Conservation (phyloP, 345 rosid species). For the Lepidium sativum region DNA sequence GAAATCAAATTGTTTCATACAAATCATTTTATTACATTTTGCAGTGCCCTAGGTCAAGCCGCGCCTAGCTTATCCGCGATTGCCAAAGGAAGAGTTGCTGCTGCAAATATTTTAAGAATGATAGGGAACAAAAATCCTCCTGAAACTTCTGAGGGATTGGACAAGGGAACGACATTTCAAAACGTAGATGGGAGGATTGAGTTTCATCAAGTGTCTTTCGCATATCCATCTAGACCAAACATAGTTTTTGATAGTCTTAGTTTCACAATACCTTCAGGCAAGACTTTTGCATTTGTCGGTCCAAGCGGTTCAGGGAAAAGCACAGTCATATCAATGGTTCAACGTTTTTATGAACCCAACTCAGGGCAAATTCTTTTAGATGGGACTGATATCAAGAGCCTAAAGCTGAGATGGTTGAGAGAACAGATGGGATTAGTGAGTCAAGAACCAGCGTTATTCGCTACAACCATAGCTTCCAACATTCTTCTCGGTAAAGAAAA, state of each 20-base stretch:
- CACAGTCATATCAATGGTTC: constrained; percentile 72
- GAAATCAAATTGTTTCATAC: constrained; percentile 6
- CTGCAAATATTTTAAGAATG: constrained; percentile 52
- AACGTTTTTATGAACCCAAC: constrained; percentile 74
- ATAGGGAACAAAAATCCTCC: constrained; percentile 28
- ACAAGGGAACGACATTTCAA: constrained; percentile 29
- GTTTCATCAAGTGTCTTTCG: constrained; percentile 45
- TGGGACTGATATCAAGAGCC: constrained; percentile 48
- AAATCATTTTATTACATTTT: not conserved
- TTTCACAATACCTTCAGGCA: constrained; percentile 52
- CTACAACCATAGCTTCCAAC: constrained; percentile 58
- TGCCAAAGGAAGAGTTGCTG: constrained; percentile 63
- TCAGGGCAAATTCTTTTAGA: constrained; percentile 70
- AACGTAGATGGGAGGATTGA: constrained; percentile 53
- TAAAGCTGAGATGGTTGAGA: constrained; percentile 69
- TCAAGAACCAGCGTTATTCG: constrained; percentile 87
- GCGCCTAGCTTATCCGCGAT: constrained; percentile 69
- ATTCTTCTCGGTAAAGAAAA: constrained; percentile 61
- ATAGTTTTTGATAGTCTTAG: constrained; percentile 59
- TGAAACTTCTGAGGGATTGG: constrained; percentile 21
- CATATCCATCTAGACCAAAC: constrained; percentile 60
- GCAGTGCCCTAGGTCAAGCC: constrained; percentile 76
- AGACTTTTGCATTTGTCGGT: constrained; percentile 69
- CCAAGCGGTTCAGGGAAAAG: constrained; percentile 94
- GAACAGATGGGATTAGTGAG: constrained; percentile 82